A percentile compares a stretch with the other conserved stretches of the same genome.
Conservation (phyloP, 2,329 filamentous ascomycete genomes). For the Fusarium siculi region DNA sequence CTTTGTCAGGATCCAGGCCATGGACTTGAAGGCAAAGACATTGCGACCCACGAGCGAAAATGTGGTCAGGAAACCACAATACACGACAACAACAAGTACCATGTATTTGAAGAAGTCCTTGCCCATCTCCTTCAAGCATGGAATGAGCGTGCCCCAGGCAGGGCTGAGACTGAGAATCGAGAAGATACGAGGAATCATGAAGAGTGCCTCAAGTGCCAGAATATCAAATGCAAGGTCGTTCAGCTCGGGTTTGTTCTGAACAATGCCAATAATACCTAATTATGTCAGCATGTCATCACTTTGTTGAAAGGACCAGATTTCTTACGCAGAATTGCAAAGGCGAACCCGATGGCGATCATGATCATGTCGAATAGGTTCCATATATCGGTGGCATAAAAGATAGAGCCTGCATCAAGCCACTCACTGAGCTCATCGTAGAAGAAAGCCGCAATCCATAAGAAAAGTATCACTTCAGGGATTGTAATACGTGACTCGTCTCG, state of each 20-base stretch:
- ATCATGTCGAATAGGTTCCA: constrained; percentile 81
- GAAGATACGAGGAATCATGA: constrained; percentile 89
- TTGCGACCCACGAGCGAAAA: constrained; percentile 82
- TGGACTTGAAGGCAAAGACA: constrained; percentile 70
- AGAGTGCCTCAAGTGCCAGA: constrained; percentile 86
- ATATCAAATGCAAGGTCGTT: constrained; percentile 88
- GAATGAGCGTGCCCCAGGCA: constrained; percentile 90
- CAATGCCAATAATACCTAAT: constrained; percentile 49
- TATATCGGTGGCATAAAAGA: constrained; percentile 86
- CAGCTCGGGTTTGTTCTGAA: constrained; percentile 67
- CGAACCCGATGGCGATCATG: constrained; percentile 77
- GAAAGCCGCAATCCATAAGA: constrained; percentile 88
- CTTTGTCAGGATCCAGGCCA: constrained; percentile 81
- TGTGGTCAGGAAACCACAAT: constrained; percentile 89
- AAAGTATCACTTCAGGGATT: constrained; percentile 75
- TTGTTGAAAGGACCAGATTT: background rate
- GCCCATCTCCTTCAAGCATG: constrained; percentile 92
- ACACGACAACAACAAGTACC: constrained; percentile 82
- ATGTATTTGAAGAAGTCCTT: constrained; percentile 91
- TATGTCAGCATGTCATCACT: constrained; percentile 2
- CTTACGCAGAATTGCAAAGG: constrained; percentile 79
- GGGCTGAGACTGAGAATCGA: constrained; percentile 87
- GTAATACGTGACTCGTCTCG: constrained; percentile 75
- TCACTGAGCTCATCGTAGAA: constrained; percentile 89
- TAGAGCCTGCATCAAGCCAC: constrained; percentile 84